A percentile compares a stretch with the other conserved stretches of the same genome.
These are phyloP conservation scores for Eimeria acervulina DNA, from an alignment of 169 alveolate species.

Conservation along the genomic window DNA sequence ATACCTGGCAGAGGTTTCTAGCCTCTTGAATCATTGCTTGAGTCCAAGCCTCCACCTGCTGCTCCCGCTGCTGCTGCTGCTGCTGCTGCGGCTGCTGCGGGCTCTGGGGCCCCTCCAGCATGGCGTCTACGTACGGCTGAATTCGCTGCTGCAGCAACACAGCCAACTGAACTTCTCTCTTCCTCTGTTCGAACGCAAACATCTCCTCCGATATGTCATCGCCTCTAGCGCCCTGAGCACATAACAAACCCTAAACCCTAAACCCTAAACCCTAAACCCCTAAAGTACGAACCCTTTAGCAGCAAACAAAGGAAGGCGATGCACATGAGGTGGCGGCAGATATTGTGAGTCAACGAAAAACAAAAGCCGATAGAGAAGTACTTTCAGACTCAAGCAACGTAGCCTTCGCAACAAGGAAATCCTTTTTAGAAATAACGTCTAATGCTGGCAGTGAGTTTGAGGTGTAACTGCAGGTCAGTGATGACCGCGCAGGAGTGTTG, in stretches of 20 bases:
- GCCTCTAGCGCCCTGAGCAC: background rate
- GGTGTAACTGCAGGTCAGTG: background rate
- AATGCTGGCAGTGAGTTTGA: background rate
- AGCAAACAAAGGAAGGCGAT: no score
- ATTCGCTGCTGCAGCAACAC: conserved; percentile 89
- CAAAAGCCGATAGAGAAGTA: no score
- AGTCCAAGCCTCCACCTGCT: conserved; percentile 87
- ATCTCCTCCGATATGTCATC: conserved; percentile 73
- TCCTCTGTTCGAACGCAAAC: conserved; percentile 77
- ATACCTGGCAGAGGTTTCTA: conserved; percentile 90
- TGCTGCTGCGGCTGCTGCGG: background rate
- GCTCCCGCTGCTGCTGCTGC: conserved; percentile 36
- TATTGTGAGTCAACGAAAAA: no score
- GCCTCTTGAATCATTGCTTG: conserved; percentile 87
- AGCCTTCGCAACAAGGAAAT: no score
- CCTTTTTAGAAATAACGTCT: no score
- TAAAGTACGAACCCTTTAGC: no score
- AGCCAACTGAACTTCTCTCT: conserved; percentile 92
- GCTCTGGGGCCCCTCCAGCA: background rate
- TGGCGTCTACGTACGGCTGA: conserved; percentile 87
- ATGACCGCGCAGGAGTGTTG: background rate
- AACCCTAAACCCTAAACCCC: background rate
- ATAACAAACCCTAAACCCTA: background rate
- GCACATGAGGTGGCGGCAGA: no score
- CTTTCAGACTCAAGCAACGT: no score